phyloP scores from a whole-genome alignment of 1,284 basidiomycete species.

The Tausonia pullulans region DNA sequence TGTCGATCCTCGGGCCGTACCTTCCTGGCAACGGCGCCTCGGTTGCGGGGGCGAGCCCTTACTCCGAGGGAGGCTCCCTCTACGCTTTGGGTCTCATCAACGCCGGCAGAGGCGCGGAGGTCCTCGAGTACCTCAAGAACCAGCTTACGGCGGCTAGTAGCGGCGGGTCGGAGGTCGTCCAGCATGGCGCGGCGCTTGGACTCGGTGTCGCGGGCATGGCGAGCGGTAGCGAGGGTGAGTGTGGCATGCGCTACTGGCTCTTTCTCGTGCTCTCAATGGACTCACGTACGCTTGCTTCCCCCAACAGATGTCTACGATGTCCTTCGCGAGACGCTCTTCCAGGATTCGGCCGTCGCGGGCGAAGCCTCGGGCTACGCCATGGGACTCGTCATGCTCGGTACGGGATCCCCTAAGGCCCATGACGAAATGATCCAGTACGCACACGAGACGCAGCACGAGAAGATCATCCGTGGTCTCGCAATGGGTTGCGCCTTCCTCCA shows the following conservation, averaged over 20 bases:
- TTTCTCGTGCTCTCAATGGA: neutral
- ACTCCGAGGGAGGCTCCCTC: constrained; percentile 83
- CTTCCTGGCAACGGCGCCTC: constrained; percentile 59
- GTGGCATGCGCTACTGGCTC: neutral
- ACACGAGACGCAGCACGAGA: constrained; percentile 91
- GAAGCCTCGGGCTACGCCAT: constrained; percentile 91
- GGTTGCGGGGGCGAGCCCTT: constrained; percentile 44
- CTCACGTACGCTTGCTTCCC: neutral
- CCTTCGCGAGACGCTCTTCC: constrained; percentile 74
- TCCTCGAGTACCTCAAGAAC: constrained; percentile 62
- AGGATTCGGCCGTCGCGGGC: constrained; percentile 84
- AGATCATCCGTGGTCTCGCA: constrained; percentile 88
- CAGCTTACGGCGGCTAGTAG: constrained; percentile 51
- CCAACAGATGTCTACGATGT: constrained; percentile 71
- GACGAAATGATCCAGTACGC: constrained; percentile 92
- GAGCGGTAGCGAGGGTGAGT: constrained; percentile 55
- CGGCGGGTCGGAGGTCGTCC: constrained; percentile 61
- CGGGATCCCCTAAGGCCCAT: constrained; percentile 60
- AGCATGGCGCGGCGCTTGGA: constrained; percentile 89
- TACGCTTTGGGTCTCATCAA: constrained; percentile 93
- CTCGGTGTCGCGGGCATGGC: constrained; percentile 88
- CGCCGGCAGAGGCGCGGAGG: constrained; percentile 44
- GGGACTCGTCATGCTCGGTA: constrained; percentile 92
- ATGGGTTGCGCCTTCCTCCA: constrained; percentile 81
- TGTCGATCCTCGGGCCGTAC: constrained; percentile 86